Conservation (phyloP, 371 early-diverging fungal genomes). For the Mortierella sp. region DNA sequence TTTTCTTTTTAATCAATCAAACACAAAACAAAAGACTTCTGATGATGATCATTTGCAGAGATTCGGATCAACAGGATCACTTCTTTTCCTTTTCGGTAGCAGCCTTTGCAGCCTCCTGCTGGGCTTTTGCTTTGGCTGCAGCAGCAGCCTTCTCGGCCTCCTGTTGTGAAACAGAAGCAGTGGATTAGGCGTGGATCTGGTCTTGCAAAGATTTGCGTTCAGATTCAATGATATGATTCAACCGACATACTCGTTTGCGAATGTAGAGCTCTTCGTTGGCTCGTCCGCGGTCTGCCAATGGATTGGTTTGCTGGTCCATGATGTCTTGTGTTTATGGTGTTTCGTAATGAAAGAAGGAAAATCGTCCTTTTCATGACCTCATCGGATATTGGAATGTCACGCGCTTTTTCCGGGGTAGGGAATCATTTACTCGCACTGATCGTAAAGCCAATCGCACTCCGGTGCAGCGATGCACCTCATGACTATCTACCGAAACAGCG, state of each 20-base stretch:
- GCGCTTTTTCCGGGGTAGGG: too few relatives aligned
- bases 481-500: too few relatives aligned
- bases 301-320: constrained; percentile 16
- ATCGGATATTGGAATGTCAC: too few relatives aligned
- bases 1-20: constrained; percentile 2
- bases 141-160: constrained; percentile 42
- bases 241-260: constrained; percentile 32
- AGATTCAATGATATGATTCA: too few relatives aligned
- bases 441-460: too few relatives aligned
- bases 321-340: neutral
- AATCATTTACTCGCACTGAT: too few relatives aligned
- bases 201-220: too few relatives aligned
- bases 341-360: neutral
- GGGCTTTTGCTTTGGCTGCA: constrained; percentile 27
- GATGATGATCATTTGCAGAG: too few relatives aligned
- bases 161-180: too few relatives aligned
- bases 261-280: constrained; percentile 39
- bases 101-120: constrained; percentile 21
- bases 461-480: too few relatives aligned
- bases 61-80: too few relatives aligned
- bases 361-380: neutral
- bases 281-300: constrained; percentile 26
- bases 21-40: neutral
- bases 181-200: too few relatives aligned
- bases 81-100: constrained; percentile 13